phyloP scores from a whole-genome alignment of 1,139 yeast genomes.

The Hansenula sp. region DNA sequence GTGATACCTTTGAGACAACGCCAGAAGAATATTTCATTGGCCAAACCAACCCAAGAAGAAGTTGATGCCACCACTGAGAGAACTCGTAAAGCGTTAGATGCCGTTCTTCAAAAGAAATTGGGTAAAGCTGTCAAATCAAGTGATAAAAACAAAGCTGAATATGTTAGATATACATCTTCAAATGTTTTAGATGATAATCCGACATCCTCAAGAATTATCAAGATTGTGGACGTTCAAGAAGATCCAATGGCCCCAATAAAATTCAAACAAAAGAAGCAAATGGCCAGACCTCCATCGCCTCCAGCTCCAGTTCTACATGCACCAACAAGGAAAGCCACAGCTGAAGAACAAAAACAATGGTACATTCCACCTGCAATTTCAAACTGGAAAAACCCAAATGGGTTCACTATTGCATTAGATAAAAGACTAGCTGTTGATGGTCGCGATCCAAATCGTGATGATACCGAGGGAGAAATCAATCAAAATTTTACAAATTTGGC shows the following conservation, averaged over 20 bases:
- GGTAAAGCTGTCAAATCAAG: constrained; percentile 24
- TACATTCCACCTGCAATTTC: constrained; percentile 88
- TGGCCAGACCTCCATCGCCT: constrained; percentile 68
- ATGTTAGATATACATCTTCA: constrained; percentile 46
- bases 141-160: constrained; percentile 32
- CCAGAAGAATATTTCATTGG: constrained; percentile 27
- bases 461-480: constrained; percentile 39
- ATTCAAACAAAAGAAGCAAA: constrained; percentile 70
- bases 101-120: constrained; percentile 36
- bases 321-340: constrained; percentile 52
- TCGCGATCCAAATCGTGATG: constrained; percentile 24
- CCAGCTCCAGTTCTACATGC: constrained; percentile 50
- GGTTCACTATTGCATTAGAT: constrained; percentile 80
- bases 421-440: constrained; percentile 68
- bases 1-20: constrained; percentile 46
- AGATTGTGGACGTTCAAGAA: constrained; percentile 54
- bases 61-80: constrained; percentile 35
- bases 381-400: constrained; percentile 94
- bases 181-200: constrained; percentile 30
- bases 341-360: constrained; percentile 81
- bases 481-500: constrained; percentile 62
- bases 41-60: constrained; percentile 39
- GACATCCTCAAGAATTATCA: constrained; percentile 35
- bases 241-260: constrained; percentile 90
- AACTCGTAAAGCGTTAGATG: constrained; percentile 46